These are phyloP conservation scores for Moesziomyces sp. DNA, from an alignment of 1,284 basidiomycete genomes.

Conservation along the genomic window DNA sequence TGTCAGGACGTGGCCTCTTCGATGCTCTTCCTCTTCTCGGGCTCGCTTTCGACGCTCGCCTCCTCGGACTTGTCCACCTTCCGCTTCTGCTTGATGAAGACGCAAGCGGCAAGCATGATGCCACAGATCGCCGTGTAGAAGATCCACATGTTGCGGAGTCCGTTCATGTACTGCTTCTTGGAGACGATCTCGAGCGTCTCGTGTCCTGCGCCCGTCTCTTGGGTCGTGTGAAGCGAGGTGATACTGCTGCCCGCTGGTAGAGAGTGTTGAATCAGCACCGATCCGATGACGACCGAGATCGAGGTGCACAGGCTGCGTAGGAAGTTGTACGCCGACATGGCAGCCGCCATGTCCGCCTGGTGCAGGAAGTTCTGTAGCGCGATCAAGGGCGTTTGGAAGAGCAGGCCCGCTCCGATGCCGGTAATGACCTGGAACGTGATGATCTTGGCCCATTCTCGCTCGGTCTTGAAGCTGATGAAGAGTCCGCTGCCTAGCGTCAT, in stretches of 20 bases:
- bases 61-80: background rate
- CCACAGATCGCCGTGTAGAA: constrained; percentile 9
- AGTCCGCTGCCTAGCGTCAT: constrained; percentile 12
- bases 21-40: background rate
- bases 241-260: constrained; percentile 1
- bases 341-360: constrained; percentile 8
- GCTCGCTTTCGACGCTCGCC: background rate
- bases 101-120: constrained; percentile 2
- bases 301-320: constrained; percentile 10
- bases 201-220: background rate
- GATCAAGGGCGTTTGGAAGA: constrained; percentile 11
- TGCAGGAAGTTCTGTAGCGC: constrained; percentile 6
- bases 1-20: background rate
- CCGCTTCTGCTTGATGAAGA: constrained; percentile 10
- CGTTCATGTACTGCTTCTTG: constrained; percentile 6
- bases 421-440: constrained; percentile 6
- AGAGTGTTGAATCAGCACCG: constrained; percentile 11
- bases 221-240: constrained; percentile 4
- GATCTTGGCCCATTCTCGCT: constrained; percentile 10
- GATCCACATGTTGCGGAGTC: constrained; percentile 8
- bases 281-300: constrained; percentile 10
- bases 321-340: constrained; percentile 11
- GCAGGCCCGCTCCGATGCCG: constrained; percentile 3
- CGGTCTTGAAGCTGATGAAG: constrained; percentile 13
- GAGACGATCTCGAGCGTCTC: background rate